These are phyloP conservation scores for Candida glaebosa DNA, from an alignment of 805 yeast genomes.

Conservation along the genomic window DNA sequence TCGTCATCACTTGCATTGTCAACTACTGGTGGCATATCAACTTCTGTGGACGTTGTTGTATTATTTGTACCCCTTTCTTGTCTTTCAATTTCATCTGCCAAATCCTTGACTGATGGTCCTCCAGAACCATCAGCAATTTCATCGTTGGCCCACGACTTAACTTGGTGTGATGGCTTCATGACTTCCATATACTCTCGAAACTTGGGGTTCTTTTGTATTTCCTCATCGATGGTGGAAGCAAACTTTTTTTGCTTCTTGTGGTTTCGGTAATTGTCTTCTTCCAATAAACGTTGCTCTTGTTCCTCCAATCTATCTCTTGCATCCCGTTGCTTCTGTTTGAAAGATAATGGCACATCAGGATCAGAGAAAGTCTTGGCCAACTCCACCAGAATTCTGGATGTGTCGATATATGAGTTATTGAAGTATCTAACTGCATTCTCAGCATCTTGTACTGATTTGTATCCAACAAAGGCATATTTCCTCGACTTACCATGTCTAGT, in stretches of 20 bases:
- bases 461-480: slow-evolving; percentile 92
- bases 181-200: slow-evolving; percentile 79
- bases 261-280: slow-evolving; percentile 34
- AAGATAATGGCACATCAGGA: slow-evolving; percentile 69
- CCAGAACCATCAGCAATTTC: slow-evolving; percentile 44
- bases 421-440: slow-evolving; percentile 71
- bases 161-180: slow-evolving; percentile 71
- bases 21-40: slow-evolving; percentile 35
- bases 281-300: slow-evolving; percentile 40
- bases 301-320: slow-evolving; percentile 44
- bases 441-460: slow-evolving; percentile 70
- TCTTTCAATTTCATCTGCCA: slow-evolving; percentile 39
- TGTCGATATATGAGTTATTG: slow-evolving; percentile 76
- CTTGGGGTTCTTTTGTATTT: slow-evolving; percentile 61
- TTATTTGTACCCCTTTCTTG: slow-evolving; percentile 14
- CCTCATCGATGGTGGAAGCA: slow-evolving; percentile 47
- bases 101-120: slow-evolving; percentile 42
- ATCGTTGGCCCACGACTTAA: slow-evolving; percentile 75
- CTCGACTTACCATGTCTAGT: slow-evolving; percentile 84
- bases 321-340: slow-evolving; percentile 34
- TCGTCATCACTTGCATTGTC: slow-evolving; percentile 52
- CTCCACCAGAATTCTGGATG: slow-evolving; percentile 73
- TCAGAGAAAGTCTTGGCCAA: slow-evolving; percentile 85
- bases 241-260: slow-evolving; percentile 36
- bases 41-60: slow-evolving; percentile 12